A percentile compares a stretch with the other conserved stretches of the same genome.
Conservation (phyloP, 495 filamentous ascomycete genomes). For the Aspergillus nidulans region DNA sequence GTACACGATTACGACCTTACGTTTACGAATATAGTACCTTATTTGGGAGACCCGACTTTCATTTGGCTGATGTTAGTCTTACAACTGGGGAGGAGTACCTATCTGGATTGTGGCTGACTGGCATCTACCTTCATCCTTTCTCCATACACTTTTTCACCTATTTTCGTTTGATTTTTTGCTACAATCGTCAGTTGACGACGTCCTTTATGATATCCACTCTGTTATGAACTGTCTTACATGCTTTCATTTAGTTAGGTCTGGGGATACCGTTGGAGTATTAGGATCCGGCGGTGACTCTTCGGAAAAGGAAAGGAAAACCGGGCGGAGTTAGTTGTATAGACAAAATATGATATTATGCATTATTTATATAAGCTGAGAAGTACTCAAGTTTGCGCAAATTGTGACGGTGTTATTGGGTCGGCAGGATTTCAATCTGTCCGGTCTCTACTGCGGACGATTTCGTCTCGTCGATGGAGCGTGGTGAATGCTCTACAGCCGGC, state of each 20-base stretch:
- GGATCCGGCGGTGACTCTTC: not conserved
- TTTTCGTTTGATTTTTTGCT: slow-evolving; percentile 12
- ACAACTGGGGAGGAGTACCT: not conserved
- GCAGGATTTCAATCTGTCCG: no score
- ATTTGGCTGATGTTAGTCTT: slow-evolving; percentile 9
- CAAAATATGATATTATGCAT: slow-evolving; percentile 2
- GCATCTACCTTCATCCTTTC: not conserved
- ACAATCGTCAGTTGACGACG: slow-evolving; percentile 14
- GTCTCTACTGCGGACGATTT: no score
- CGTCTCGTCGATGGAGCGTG: no score
- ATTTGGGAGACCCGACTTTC: not conserved
- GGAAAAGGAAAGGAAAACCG: slow-evolving; percentile 6
- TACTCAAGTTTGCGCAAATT: not conserved
- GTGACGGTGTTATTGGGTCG: no score
- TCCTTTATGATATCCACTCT: slow-evolving; percentile 25
- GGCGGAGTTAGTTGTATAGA: slow-evolving; percentile 20
- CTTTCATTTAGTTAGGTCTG: slow-evolving; percentile 3
- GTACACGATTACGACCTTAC: slow-evolving; percentile 19
- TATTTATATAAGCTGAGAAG: not conserved
- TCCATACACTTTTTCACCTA: slow-evolving; percentile 19
- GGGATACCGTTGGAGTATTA: not conserved
- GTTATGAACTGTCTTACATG: slow-evolving; percentile 17
- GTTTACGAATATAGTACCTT: slow-evolving; percentile 13
- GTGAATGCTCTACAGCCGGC: no score
- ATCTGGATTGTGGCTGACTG: not conserved